Percentiles rank a stretch among this genome's conserved stretches.
These are phyloP conservation scores for Hypoxylon lienhwacheense DNA, from an alignment of 495 filamentous ascomycete species.

Conservation along the genomic window DNA sequence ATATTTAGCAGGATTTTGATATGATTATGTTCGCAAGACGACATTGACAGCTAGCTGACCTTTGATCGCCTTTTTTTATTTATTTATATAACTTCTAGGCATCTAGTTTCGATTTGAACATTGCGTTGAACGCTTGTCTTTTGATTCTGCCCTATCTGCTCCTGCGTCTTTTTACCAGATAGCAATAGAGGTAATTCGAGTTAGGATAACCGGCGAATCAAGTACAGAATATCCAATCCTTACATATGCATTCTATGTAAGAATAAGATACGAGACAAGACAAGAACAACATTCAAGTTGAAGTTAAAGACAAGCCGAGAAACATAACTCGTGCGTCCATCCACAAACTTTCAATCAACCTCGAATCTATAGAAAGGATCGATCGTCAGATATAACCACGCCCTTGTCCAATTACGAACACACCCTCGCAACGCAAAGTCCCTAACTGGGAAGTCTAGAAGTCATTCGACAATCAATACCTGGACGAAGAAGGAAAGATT, in stretches of 20 bases:
- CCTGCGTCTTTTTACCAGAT: constrained; percentile 12
- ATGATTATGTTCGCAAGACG: constrained; percentile 10
- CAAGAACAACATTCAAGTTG: no score
- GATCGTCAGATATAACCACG: constrained; percentile 21
- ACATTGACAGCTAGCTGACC: constrained; percentile 21
- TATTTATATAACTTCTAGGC: no score
- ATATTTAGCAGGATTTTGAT: constrained; percentile 6
- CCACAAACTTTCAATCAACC: constrained; percentile 10
- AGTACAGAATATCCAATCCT: neutral
- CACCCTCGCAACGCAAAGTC: constrained; percentile 12
- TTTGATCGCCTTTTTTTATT: constrained; percentile 11
- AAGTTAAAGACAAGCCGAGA: constrained; percentile 10
- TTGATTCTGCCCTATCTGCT: constrained; percentile 8
- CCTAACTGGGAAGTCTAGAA: constrained; percentile 13
- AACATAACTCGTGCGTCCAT: constrained; percentile 15
- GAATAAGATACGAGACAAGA: constrained; percentile 18
- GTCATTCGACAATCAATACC: neutral
- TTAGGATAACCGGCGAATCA: constrained; percentile 11
- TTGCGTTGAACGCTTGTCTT: constrained; percentile 21
- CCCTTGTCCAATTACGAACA: constrained; percentile 16
- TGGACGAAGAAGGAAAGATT: neutral
- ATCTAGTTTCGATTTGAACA: constrained; percentile 26
- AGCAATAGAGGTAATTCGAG: constrained; percentile 12
- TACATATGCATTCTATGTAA: constrained; percentile 4
- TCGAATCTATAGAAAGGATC: constrained; percentile 20